Evolutionary conservation across 2,329 filamentous ascomycete genomes (phyloP).

Genomic region (Stachybotrys chartarum): DNA sequence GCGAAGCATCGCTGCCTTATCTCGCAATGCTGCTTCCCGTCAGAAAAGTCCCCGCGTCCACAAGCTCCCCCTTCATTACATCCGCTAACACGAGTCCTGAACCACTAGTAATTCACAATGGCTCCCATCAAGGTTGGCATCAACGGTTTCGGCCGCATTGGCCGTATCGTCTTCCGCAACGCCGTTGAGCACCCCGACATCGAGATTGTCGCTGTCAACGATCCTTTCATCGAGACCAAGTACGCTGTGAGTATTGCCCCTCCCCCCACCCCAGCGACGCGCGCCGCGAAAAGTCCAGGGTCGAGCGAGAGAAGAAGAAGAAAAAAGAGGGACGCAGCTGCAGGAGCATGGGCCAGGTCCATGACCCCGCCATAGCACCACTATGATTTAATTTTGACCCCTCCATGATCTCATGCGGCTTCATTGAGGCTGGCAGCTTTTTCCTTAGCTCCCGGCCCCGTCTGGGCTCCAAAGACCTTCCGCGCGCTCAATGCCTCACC

Average conservation of each 20-base stretch:
- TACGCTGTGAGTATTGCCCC: conserved; percentile 73
- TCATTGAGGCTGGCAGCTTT: neutral
- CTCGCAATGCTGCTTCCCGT: too few relatives aligned
- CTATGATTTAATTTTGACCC: neutral
- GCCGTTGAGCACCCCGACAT: conserved; percentile 84
- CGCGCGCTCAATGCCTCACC: neutral
- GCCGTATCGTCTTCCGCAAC: conserved; percentile 98
- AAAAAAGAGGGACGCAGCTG: neutral
- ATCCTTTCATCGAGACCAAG: conserved; percentile 96
- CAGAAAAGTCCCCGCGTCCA: too few relatives aligned
- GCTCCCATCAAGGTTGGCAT: conserved; percentile 74
- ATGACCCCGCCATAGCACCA: neutral
- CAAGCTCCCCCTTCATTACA: neutral
- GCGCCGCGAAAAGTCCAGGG: neutral
- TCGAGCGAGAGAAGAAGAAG: neutral
- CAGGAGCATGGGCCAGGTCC: neutral
- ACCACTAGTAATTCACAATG: conserved; percentile 23
- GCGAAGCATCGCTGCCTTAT: neutral
- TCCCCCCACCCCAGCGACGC: conserved; percentile 6
- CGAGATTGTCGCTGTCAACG: conserved; percentile 94
- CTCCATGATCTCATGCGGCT: conserved; percentile 3
- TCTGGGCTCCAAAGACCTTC: neutral
- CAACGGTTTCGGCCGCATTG: conserved; percentile 99
- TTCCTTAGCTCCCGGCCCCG: neutral
- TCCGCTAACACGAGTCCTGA: neutral